These are phyloP conservation scores for Trypanosoma scelopori DNA, from an alignment of 208 protist species.

Conservation along the genomic window DNA sequence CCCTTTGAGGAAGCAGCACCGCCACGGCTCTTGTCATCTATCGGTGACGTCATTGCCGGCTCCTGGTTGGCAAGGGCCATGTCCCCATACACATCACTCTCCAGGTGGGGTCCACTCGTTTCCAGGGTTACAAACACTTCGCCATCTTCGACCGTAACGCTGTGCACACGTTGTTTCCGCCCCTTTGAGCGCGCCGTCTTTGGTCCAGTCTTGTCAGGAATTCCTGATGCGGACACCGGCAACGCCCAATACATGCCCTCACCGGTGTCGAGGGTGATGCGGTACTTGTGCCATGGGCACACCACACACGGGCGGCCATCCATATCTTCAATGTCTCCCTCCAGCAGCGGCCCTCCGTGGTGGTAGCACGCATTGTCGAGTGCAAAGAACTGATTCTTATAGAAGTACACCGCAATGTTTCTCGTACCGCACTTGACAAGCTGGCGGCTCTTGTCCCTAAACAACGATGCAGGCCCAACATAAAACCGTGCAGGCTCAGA, in stretches of 20 bases:
- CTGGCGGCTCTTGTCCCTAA: slow-evolving; percentile 58
- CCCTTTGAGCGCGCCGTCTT: slow-evolving; percentile 75
- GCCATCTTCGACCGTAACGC: slow-evolving; percentile 48
- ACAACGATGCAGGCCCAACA: slow-evolving; percentile 17
- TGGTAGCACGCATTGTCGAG: slow-evolving; percentile 94
- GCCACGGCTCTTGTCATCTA: slow-evolving; percentile 4
- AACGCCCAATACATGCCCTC: slow-evolving; percentile 87
- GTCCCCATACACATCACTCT: slow-evolving; percentile 78
- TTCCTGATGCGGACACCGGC: slow-evolving; percentile 35
- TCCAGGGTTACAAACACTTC: slow-evolving; percentile 74
- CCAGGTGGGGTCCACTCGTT: slow-evolving; percentile 39
- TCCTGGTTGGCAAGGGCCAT: slow-evolving; percentile 76
- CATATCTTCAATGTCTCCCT: slow-evolving; percentile 91
- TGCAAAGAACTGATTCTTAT: slow-evolving; percentile 68
- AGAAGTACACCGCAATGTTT: slow-evolving; percentile 80
- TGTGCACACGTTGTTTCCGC: slow-evolving; percentile 81
- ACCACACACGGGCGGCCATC: slow-evolving; percentile 87
- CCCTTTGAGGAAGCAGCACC: slow-evolving; percentile 5
- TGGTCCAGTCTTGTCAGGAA: slow-evolving; percentile 25
- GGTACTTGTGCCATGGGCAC: slow-evolving; percentile 91
- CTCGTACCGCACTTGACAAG: slow-evolving; percentile 74
- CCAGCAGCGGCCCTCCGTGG: slow-evolving; percentile 84
- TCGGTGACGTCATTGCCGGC: slow-evolving; percentile 33
- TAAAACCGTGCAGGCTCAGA: slow-evolving; percentile 15
- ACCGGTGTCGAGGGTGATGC: slow-evolving; percentile 85